These are phyloP conservation scores for Haplosporangium sp. DNA, from an alignment of 371 early-diverging fungal genomes.

Conservation along the genomic window DNA sequence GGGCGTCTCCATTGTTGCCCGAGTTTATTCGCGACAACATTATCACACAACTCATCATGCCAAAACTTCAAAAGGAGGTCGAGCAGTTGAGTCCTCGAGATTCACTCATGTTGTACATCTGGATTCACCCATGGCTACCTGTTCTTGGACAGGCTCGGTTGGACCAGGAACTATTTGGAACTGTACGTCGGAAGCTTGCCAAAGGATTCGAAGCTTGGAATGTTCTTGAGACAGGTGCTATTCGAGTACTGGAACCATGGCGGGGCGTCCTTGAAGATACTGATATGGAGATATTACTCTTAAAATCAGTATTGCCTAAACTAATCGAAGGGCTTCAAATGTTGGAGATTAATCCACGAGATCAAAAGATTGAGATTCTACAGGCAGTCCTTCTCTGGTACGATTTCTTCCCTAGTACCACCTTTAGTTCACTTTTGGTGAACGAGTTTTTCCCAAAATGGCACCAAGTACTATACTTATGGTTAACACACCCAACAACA, in stretches of 20 bases:
- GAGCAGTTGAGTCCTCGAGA: constrained; percentile 81
- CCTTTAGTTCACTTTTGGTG: constrained; percentile 73
- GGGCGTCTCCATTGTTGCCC: constrained; percentile 78
- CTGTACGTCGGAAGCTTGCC: constrained; percentile 74
- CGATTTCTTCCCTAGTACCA: constrained; percentile 62
- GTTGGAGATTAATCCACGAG: constrained; percentile 80
- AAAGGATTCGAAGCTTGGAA: constrained; percentile 74
- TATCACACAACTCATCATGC: constrained; percentile 79
- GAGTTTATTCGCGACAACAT: constrained; percentile 81
- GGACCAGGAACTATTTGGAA: constrained; percentile 64
- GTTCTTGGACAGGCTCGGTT: constrained; percentile 69
- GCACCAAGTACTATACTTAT: constrained; percentile 73
- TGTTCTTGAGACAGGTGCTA: constrained; percentile 71
- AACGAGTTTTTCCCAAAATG: constrained; percentile 85
- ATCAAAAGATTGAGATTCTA: constrained; percentile 66
- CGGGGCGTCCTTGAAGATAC: constrained; percentile 70
- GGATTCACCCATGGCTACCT: constrained; percentile 91
- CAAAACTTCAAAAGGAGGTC: constrained; percentile 76
- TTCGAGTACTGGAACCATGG: constrained; percentile 77
- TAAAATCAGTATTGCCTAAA: constrained; percentile 76
- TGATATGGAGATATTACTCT: constrained; percentile 71
- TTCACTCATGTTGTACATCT: constrained; percentile 76
- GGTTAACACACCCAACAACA: constrained; percentile 67
- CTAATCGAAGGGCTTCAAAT: constrained; percentile 72
- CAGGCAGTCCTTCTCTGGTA: constrained; percentile 73